Conservation (phyloP, 805 yeast species). For the Starmerella lactis-condensi region DNA sequence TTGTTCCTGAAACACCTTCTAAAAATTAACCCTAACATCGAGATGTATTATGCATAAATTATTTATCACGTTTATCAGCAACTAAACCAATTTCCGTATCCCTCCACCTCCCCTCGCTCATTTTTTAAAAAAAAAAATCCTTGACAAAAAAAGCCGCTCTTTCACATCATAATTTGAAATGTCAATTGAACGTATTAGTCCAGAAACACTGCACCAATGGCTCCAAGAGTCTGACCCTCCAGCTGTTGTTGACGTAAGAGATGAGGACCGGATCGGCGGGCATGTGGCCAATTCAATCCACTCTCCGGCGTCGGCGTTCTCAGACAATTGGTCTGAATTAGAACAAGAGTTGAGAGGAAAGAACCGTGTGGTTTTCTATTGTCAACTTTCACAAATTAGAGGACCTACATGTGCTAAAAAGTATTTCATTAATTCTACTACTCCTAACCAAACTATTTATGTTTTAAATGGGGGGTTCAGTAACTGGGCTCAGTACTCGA, state of each 20-base stretch:
- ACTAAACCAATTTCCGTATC: no score
- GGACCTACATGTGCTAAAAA: constrained; percentile 72
- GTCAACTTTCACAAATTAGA: constrained; percentile 76
- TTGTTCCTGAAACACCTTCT: no score
- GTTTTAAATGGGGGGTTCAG: constrained; percentile 73
- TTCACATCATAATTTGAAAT: no score
- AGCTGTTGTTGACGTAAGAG: constrained; percentile 65
- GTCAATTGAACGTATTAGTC: constrained; percentile 11
- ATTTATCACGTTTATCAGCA: no score
- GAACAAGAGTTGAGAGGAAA: constrained; percentile 22
- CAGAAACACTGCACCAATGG: constrained; percentile 19
- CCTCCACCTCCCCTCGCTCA: no score
- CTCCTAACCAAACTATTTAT: constrained; percentile 33
- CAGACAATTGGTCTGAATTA: constrained; percentile 25
- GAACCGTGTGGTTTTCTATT: constrained; percentile 62
- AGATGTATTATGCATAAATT: no score
- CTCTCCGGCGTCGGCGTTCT: constrained; percentile 35
- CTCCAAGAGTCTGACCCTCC: constrained; percentile 17
- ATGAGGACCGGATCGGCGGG: constrained; percentile 63
- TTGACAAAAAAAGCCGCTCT: no score
- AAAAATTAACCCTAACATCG: no score
- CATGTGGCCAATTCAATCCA: constrained; percentile 41
- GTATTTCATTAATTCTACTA: constrained; percentile 26
- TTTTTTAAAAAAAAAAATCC: no score
- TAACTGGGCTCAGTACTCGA: constrained; percentile 63